Percentiles rank a stretch among this genome's conserved stretches.
Conservation (phyloP, 768 basidiomycete species). For the Trametes cingulata region DNA sequence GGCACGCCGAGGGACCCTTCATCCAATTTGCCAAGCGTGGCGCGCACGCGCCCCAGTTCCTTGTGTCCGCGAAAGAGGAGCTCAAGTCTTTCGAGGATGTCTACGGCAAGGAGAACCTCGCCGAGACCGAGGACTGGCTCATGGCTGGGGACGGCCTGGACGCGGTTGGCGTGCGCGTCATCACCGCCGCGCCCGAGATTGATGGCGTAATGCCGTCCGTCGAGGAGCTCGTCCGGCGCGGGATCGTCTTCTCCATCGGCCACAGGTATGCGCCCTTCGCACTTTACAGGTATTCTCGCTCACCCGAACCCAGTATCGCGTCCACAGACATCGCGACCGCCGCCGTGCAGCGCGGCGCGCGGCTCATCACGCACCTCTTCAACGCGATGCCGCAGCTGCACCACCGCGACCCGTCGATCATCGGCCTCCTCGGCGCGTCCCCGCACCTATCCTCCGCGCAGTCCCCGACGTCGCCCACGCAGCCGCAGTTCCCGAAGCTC, state of each 20-base stretch:
- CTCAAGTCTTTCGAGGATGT: slow-evolving; percentile 69
- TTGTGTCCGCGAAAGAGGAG: slow-evolving; percentile 62
- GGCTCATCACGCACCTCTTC: slow-evolving; percentile 90
- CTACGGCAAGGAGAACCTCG: slow-evolving; percentile 69
- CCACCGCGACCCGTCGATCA: slow-evolving; percentile 89
- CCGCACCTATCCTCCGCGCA: slow-evolving; percentile 54
- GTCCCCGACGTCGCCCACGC: slow-evolving; percentile 27
- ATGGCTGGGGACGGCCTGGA: slow-evolving; percentile 42
- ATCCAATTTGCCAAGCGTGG: slow-evolving; percentile 81
- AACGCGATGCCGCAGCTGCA: slow-evolving; percentile 92
- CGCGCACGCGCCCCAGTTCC: slow-evolving; percentile 71
- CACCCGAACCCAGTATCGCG: slow-evolving; percentile 54
- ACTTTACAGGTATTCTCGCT: slow-evolving; percentile 5
- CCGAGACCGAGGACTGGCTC: slow-evolving; percentile 66
- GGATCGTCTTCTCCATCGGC: slow-evolving; percentile 82
- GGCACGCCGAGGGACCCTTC: slow-evolving; percentile 93
- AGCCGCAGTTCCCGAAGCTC: slow-evolving; percentile 23
- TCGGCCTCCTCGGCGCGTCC: slow-evolving; percentile 81
- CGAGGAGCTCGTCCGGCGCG: slow-evolving; percentile 55
- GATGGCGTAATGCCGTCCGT: slow-evolving; percentile 78
- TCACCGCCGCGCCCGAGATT: slow-evolving; percentile 88
- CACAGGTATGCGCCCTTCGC: slow-evolving; percentile 60
- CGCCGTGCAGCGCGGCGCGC: slow-evolving; percentile 71
- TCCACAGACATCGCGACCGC: slow-evolving; percentile 70
- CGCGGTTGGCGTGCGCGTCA: slow-evolving; percentile 64